phyloP scores from a whole-genome alignment of 345 rosid species.

The Hevea brasiliensis region DNA sequence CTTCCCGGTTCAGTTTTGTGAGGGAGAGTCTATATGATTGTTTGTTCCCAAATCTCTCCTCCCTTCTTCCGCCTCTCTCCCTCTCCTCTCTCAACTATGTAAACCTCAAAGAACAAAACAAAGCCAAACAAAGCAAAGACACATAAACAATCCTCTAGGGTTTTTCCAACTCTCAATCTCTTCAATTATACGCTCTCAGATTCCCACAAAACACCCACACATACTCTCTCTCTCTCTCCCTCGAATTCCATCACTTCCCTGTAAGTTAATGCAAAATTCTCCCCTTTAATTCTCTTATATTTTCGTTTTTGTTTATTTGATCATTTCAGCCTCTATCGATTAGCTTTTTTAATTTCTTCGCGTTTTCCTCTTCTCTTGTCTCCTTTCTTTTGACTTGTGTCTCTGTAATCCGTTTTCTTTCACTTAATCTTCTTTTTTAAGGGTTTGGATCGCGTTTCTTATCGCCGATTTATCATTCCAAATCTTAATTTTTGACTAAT shows the following conservation, averaged over 20 bases:
- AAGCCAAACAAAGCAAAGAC: neutral
- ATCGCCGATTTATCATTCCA: neutral
- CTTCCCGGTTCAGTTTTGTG: conserved; percentile 11
- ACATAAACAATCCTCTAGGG: neutral
- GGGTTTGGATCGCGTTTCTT: conserved; percentile 19
- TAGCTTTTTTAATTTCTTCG: neutral
- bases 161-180: neutral
- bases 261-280: neutral
- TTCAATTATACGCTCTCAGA: neutral
- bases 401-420: neutral
- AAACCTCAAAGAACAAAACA: neutral
- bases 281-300: neutral
- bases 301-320: neutral
- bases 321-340: neutral
- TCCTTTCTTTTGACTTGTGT: neutral
- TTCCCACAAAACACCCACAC: neutral
- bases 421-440: neutral
- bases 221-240: neutral
- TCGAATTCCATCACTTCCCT: neutral
- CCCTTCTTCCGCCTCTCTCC: neutral
- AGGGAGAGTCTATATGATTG: neutral
- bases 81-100: no score
- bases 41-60: conserved; percentile 13
- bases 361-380: neutral
- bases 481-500: neutral